These are phyloP conservation scores for Jackrogersella multiformis DNA, from an alignment of 495 filamentous ascomycete genomes.

Conservation along the genomic window DNA sequence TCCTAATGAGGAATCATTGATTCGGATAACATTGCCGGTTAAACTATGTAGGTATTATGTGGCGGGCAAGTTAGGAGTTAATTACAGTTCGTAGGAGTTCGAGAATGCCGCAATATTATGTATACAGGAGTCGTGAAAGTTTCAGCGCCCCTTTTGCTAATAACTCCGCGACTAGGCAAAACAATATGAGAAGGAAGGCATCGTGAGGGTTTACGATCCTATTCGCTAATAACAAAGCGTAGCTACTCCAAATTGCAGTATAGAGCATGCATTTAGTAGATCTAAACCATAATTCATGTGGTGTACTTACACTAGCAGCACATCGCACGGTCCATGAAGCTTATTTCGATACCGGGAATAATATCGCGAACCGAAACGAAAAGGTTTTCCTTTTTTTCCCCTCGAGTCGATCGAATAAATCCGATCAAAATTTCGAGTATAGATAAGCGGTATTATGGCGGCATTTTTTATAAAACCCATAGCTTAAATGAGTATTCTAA, in stretches of 20 bases:
- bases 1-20: conserved; percentile 17
- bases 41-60: too few species aligned
- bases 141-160: conserved; percentile 22
- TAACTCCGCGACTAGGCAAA: conserved; percentile 11
- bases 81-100: not conserved
- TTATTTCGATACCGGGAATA: conserved; percentile 18
- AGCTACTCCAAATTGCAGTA: too few species aligned
- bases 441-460: conserved; percentile 24
- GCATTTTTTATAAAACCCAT: not conserved
- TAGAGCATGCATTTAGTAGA: not conserved
- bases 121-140: conserved; percentile 21
- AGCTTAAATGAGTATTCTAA: conserved; percentile 14
- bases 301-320: too few species aligned
- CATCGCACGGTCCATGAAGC: not conserved
- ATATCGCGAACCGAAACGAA: not conserved
- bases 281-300: not conserved
- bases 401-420: conserved; percentile 4
- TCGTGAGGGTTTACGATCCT: conserved; percentile 24
- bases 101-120: conserved; percentile 12
- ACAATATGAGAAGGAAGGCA: conserved; percentile 7
- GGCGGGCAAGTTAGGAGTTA: not conserved
- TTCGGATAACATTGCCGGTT: conserved; percentile 34
- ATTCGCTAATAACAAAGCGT: too few species aligned
- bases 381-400: not conserved
- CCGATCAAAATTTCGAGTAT: conserved; percentile 11